phyloP scores from a whole-genome alignment of 75 land plant species.

The Chamaecyparis obtusa region DNA sequence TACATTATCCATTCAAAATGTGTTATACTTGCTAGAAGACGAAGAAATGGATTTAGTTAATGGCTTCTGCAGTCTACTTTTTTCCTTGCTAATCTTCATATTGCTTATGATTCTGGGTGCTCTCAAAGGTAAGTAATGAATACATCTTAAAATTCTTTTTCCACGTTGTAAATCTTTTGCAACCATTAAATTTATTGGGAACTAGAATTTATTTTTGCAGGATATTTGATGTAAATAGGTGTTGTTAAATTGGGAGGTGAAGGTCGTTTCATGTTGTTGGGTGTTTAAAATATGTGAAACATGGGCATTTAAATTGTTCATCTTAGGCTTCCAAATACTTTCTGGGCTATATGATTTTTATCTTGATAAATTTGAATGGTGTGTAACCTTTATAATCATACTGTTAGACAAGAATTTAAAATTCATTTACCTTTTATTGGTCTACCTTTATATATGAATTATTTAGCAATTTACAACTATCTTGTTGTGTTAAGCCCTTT shows the following conservation, averaged over 20 bases:
- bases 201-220: no score
- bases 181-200: background rate
- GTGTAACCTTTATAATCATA: background rate
- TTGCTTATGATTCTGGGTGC: slow-evolving; percentile 53
- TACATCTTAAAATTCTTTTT: background rate
- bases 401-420: no score
- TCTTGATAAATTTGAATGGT: background rate
- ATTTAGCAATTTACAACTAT: no score
- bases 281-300: no score
- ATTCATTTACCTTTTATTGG: no score
- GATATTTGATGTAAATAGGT: no score
- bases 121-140: slow-evolving; percentile 49
- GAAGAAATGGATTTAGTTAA: slow-evolving; percentile 41
- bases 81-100: slow-evolving; percentile 69
- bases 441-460: no score
- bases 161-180: background rate
- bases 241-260: no score
- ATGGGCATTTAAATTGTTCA: background rate
- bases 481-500: no score
- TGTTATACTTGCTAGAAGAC: background rate
- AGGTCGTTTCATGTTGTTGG: no score
- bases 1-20: no score
- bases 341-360: no score
- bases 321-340: background rate
- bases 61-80: slow-evolving; percentile 39